Conservation (phyloP, 108 stramenopile species). For the Conticribra weissflogii region DNA sequence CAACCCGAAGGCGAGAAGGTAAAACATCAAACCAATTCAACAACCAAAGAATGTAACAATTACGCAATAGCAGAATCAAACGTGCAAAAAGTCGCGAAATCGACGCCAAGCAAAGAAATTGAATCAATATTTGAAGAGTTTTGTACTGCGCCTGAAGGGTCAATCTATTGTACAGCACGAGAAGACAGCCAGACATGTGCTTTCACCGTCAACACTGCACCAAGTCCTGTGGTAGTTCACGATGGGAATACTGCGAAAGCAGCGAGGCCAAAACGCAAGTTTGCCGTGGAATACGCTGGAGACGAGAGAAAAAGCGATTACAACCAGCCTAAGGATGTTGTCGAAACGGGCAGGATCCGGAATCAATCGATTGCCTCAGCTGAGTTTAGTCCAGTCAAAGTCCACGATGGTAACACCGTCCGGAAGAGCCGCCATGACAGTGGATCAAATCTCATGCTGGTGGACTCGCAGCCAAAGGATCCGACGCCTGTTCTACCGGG, state of each 20-base stretch:
- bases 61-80: too few relatives aligned
- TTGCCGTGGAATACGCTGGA: neutral
- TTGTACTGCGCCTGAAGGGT: constrained; percentile 2
- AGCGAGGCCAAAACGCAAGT: neutral
- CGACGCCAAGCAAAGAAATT: constrained; percentile 2
- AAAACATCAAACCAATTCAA: too few relatives aligned
- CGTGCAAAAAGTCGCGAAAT: too few relatives aligned
- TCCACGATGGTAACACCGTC: constrained; percentile 42
- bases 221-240: constrained; percentile 13
- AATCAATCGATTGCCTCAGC: constrained; percentile 18
- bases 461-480: constrained; percentile 9
- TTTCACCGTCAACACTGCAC: neutral
- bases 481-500: constrained; percentile 24
- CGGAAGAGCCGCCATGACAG: constrained; percentile 10
- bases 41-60: too few relatives aligned
- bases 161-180: constrained; percentile 3
- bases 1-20: too few relatives aligned
- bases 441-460: constrained; percentile 9
- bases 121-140: constrained; percentile 1
- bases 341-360: neutral
- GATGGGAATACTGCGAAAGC: constrained; percentile 41
- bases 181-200: constrained; percentile 3
- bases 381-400: constrained; percentile 17
- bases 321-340: neutral
- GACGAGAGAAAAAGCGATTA: neutral